Conservation (phyloP, 768 basidiomycete species). For the Russula earlei region DNA sequence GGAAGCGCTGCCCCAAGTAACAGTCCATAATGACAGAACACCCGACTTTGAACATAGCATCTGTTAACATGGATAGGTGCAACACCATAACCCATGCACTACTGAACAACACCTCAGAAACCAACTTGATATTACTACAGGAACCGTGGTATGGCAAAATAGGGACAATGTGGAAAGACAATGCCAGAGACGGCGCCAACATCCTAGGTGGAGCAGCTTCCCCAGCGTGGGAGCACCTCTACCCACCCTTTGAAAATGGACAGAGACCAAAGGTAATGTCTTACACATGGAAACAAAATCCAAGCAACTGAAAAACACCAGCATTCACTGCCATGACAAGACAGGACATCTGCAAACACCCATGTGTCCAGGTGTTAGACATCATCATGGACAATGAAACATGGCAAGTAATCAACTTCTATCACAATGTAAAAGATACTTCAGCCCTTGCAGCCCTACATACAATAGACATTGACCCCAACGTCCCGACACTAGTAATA, state of each 20-base stretch:
- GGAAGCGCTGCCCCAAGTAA: background rate
- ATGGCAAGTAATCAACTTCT: background rate
- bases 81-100: background rate
- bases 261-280: background rate
- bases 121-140: background rate
- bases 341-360: background rate
- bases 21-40: background rate
- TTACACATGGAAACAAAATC: background rate
- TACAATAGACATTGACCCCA: background rate
- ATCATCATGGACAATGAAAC: background rate
- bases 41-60: background rate
- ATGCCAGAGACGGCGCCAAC: background rate
- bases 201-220: background rate
- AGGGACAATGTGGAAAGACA: background rate
- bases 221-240: background rate
- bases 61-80: background rate
- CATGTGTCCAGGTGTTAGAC: background rate
- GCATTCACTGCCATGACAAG: rapidly evolving
- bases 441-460: background rate
- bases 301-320: background rate
- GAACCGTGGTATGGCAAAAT: background rate
- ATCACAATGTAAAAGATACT: background rate
- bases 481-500: background rate
- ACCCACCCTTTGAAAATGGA: background rate
- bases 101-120: background rate